Base-by-base conservation (phyloP, 768 basidiomycete genomes). In the Mycena vulgaris region DNA sequence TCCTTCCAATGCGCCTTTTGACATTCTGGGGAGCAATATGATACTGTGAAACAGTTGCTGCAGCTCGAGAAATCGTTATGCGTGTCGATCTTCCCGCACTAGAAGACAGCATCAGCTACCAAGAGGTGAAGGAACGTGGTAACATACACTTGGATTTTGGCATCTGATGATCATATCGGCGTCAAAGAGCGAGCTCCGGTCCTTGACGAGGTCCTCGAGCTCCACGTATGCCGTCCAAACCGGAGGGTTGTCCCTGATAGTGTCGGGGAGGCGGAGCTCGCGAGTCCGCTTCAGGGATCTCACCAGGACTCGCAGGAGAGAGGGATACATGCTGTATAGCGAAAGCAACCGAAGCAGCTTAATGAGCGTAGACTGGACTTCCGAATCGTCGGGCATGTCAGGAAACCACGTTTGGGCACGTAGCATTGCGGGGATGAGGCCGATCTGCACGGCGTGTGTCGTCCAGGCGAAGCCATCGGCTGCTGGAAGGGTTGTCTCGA, bases 1-100 rank as follows among this genome's bases (percentile, higher is more conserved):
- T 25, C 47, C 65, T 67, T 63, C 72, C 72, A 73, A 59, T 73
- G 72, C 25, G 56, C 68, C 45, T 69, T 66, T 45, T 73, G 72
- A 28, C 72, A 73, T 19, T 66, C 68, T 3, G 52, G 6, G 10
- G 60, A 63, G 31, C 72, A 73, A 51, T 73, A 73, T 5, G 49
- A 8, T 14, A 59, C 60, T 3, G 72, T 67, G 40, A 73, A 73
- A 35, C 72, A 73, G 60, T 65, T 51, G 27, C 72, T 73, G 51
- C 72, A 73, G 42, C 72, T 70, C 35, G 61, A 70, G 48, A 63
- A 69, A 30, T 64, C 67, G 53, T 67, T 67, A 25, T 51, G 23
- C 27, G 53, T 30, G 65, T 73, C 72, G 45, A 63, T 42, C 31
- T 73, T 70, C 16, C 65, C 21, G 57, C 72, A 73, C 72, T 73